Conservation (phyloP, 257 asterid genomes). For the Ajuga chamaepitys region DNA sequence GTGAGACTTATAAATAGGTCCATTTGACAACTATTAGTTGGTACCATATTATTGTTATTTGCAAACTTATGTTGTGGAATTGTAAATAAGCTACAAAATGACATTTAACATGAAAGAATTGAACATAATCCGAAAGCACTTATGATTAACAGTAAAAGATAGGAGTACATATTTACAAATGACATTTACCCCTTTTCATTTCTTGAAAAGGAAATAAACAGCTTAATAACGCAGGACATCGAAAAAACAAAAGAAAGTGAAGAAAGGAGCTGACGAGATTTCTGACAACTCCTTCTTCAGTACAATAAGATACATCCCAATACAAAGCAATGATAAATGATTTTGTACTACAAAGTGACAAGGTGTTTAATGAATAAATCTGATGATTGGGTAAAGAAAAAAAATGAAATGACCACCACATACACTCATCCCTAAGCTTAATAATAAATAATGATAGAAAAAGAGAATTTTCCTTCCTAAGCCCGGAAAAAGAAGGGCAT, state of each 20-base stretch:
- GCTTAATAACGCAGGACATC: conserved; percentile 16
- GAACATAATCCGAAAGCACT: no score
- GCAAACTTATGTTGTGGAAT: no score
- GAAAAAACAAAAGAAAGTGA: conserved; percentile 13
- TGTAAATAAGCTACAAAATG: no score
- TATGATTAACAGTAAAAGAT: conserved; percentile 17
- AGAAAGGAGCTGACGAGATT: background rate
- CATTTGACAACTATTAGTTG: no score
- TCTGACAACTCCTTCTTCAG: conserved; percentile 8
- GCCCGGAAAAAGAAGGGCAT: conserved; percentile 17
- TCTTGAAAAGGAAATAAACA: conserved; percentile 18
- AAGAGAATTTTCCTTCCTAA: conserved; percentile 7
- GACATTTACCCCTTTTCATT: background rate
- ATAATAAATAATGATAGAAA: background rate
- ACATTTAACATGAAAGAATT: no score
- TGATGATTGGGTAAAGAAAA: conserved; percentile 19
- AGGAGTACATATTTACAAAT: conserved; percentile 5
- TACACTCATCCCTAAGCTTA: conserved; percentile 26
- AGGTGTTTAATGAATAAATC: conserved; percentile 12
- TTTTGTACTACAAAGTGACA: conserved; percentile 15
- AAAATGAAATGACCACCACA: conserved; percentile 6
- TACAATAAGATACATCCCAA: conserved; percentile 17
- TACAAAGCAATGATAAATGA: conserved; percentile 21
- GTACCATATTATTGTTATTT: no score
- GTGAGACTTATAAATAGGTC: no score